Conservation (phyloP, 2,329 filamentous ascomycete species). For the Botrytis tulipae region DNA sequence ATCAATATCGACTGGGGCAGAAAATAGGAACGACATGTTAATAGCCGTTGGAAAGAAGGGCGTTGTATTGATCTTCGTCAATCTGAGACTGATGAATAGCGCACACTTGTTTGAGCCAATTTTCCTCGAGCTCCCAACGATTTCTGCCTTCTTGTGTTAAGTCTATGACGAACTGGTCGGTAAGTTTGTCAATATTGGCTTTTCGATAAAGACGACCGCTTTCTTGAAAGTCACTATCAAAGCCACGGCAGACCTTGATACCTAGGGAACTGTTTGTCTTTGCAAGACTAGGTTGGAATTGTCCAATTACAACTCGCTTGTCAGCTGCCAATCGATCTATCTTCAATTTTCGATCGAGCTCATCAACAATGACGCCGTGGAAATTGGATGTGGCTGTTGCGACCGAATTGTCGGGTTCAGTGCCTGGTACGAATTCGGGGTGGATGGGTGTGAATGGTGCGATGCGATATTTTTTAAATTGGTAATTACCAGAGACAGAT, state of each 20-base stretch:
- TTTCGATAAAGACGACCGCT: neutral
- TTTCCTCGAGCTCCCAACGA: neutral
- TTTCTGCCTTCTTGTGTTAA: neutral
- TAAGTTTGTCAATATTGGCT: neutral
- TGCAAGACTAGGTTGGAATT: neutral
- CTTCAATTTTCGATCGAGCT: neutral
- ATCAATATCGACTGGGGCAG: slow-evolving; percentile 97
- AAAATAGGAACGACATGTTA: slow-evolving; percentile 94
- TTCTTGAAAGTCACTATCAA: neutral
- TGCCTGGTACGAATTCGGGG: neutral
- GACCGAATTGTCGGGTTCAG: neutral
- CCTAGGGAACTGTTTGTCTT: neutral
- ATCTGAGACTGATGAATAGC: neutral
- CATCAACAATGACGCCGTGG: neutral
- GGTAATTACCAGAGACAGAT: neutral
- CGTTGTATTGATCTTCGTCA: neutral
- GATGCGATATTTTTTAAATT: neutral
- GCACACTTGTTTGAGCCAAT: neutral
- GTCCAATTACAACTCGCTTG: neutral
- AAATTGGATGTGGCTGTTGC: neutral
- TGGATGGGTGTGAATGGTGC: neutral
- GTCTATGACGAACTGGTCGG: neutral
- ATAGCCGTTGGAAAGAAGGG: neutral
- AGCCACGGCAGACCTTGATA: neutral
- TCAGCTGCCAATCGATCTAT: neutral